These are phyloP conservation scores for Cucumis cinereus DNA, from an alignment of 306 rosid species.

Conservation along the genomic window DNA sequence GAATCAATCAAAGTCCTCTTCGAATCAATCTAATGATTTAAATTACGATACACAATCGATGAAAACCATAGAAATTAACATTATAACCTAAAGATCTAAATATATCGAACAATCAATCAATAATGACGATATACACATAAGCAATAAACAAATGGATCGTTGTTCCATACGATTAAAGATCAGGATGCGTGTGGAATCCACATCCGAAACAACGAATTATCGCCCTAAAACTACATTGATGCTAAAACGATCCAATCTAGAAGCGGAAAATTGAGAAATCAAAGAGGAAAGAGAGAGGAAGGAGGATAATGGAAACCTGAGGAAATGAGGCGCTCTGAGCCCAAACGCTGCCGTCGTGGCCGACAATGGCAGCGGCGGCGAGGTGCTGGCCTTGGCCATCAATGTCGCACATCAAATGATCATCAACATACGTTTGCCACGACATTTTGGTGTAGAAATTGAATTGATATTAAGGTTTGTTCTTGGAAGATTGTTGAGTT, in stretches of 20 bases:
- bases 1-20: background rate
- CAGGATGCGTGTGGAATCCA: background rate
- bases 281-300: background rate
- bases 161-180: background rate
- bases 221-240: background rate
- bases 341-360: conserved; percentile 79
- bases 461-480: background rate
- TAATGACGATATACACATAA: too few species aligned
- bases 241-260: background rate
- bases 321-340: conserved; percentile 85
- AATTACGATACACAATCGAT: background rate
- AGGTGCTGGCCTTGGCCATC: conserved; percentile 81
- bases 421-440: conserved; percentile 94
- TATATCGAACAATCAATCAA: background rate
- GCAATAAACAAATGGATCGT: background rate
- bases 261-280: background rate
- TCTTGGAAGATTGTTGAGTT: background rate
- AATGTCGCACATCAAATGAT: conserved; percentile 89
- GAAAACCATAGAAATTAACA: background rate
- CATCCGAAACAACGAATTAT: background rate
- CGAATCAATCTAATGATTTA: background rate
- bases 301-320: conserved; percentile 24
- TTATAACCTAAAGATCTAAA: background rate
- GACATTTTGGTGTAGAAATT: conserved; percentile 38
- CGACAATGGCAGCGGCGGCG: conserved; percentile 65